Conservation (phyloP, 305 asterid genomes). For the Solanum hybrid region DNA sequence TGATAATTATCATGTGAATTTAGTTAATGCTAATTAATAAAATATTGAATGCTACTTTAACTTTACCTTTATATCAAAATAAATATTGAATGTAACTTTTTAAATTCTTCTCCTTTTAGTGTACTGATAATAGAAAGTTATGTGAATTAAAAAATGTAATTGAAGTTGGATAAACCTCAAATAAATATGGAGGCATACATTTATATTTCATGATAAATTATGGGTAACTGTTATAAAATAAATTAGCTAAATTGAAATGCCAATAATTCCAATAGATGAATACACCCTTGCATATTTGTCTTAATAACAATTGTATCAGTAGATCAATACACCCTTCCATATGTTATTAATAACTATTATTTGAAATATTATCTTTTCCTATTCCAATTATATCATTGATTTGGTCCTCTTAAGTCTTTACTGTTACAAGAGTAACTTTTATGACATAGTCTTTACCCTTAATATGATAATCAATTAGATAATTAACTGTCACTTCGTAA, state of each 20-base stretch:
- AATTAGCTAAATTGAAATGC: background rate
- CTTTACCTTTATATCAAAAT: background rate
- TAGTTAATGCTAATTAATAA: background rate
- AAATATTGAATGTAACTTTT: background rate
- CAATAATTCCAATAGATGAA: background rate
- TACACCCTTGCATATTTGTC: background rate
- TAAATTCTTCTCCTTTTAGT: background rate
- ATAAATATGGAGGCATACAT: background rate
- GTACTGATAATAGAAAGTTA: background rate
- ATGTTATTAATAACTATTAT: background rate
- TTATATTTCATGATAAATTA: background rate
- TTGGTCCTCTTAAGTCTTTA: background rate
- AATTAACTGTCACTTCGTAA: background rate
- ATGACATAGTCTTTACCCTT: background rate
- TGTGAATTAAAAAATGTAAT: background rate
- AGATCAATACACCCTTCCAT: background rate
- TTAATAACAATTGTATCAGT: background rate
- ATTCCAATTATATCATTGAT: background rate
- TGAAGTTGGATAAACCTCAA: background rate
- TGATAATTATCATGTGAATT: background rate
- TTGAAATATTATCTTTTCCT: background rate
- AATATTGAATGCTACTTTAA: background rate
- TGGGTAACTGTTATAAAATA: background rate
- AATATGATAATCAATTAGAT: background rate
- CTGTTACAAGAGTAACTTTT: background rate